These are phyloP conservation scores for Myxozyma geophila DNA, from an alignment of 805 yeast species.

Conservation along the genomic window DNA sequence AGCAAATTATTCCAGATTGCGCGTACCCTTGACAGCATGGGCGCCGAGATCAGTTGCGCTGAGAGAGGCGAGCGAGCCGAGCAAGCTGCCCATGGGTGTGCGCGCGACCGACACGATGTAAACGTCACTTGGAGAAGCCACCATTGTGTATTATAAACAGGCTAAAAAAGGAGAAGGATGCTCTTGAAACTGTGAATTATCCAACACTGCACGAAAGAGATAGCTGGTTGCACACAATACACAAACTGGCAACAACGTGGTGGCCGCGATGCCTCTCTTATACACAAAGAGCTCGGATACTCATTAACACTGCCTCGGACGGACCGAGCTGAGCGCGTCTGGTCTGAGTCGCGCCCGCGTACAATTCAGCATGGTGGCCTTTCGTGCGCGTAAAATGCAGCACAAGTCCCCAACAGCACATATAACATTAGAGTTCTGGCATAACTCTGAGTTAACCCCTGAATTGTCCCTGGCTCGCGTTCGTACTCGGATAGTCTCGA, in stretches of 20 bases:
- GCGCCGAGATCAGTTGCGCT: constrained; percentile 86
- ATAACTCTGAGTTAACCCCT: neutral
- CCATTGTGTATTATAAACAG: constrained; percentile 13
- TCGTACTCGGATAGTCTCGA: neutral
- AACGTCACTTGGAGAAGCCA: constrained; percentile 49
- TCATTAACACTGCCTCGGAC: neutral
- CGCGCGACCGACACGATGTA: constrained; percentile 91
- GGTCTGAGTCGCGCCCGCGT: constrained; percentile 2
- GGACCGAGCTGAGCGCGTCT: neutral
- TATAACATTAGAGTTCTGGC: neutral
- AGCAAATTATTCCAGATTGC: neutral
- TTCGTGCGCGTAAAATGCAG: neutral
- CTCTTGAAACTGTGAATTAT: neutral
- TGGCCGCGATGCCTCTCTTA: no score
- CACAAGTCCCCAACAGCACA: constrained; percentile 14
- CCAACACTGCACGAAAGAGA: neutral
- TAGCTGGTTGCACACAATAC: neutral
- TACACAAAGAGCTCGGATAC: no score
- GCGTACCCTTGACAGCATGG: constrained; percentile 70
- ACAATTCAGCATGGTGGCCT: neutral
- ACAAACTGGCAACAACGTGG: no score
- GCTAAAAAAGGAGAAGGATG: neutral
- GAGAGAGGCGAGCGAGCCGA: constrained; percentile 77
- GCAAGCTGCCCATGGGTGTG: constrained; percentile 96
- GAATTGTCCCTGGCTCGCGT: neutral